Evolutionary conservation across 495 filamentous ascomycete species (phyloP), one percentile per base, ranked within the genome.

Genomic region (Aspergillus coremiiformis): DNA sequence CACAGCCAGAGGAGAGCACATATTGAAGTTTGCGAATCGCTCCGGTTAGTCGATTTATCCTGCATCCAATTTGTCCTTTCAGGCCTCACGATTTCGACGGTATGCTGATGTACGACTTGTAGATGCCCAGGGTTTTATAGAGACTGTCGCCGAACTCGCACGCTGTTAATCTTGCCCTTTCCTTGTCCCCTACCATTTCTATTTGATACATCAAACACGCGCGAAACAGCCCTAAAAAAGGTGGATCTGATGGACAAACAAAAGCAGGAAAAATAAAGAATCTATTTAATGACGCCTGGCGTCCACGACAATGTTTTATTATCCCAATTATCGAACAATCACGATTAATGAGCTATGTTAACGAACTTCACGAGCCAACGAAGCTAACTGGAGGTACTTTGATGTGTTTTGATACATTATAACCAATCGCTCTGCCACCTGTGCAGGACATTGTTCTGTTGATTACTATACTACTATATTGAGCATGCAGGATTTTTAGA

Each of bases 51-150:
- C 17, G 19, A 3, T 41, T 21, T 8, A 19, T n/a, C 11, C 11
- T 12, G n/a, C n/a, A n/a, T 12, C 11, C 11, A 32, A 9, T 10
- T 12, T 2, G 2, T 6, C 12, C 5, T 35, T n/a, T 35, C 12
- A 14, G 2, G 2, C 11, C 32, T 14, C 12, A n/a, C 2, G 9
- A 14, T 35, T 0, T 5, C 6, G 2, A n/a, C 32, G n/a, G 12
- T 35, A 35, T n/a, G 17, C 37, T 41, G 17, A 41, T 21, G 6
- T 41, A 20, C 27, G 7, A 21, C 50, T 26, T 11, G 30, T 56
- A 76, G 70, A 76, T 64, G 66, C 73, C 15, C 59, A 68, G n/a
- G 55, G 44, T 10, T 75, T 59, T 22, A 30, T 55, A 6, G 33
- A 53, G 22, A 58, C 49, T 9, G 57, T 60, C 24, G 30, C 41